Evolutionary conservation across 2,329 filamentous ascomycete genomes (phyloP).

Genomic region (Beauveria varroae): DNA sequence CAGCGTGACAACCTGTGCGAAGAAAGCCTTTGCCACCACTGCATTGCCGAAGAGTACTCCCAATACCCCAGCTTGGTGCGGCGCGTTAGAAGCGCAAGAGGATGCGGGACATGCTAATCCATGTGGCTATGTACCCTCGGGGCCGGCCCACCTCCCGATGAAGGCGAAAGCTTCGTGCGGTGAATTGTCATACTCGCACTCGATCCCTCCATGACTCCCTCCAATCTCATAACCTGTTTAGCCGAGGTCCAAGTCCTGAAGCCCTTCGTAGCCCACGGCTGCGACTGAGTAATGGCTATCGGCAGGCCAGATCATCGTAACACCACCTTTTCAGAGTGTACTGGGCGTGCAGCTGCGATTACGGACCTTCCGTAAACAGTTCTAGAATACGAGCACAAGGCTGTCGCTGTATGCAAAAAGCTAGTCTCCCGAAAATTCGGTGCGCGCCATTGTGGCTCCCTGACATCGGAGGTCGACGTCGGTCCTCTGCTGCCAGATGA

Average conservation of each 20-base stretch:
- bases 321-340: not conserved
- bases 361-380: not conserved
- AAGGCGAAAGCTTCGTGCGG: not conserved
- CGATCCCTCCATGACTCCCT: not conserved
- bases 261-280: not conserved
- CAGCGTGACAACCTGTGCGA: not conserved
- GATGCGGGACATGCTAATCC: constrained; percentile 3
- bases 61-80: not conserved
- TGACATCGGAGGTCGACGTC: not conserved
- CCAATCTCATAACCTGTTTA: not conserved
- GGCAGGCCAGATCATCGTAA: not conserved
- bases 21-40: no score
- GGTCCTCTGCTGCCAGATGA: not conserved
- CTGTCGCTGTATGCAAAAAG: not conserved
- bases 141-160: not conserved
- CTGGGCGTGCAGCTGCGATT: not conserved
- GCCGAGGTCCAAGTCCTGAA: not conserved
- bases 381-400: not conserved
- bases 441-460: not conserved
- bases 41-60: not conserved
- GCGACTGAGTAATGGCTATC: not conserved
- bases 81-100: not conserved
- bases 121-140: not conserved
- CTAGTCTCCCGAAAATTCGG: not conserved
- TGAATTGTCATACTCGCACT: not conserved